These are phyloP conservation scores for Terfezia claveryi DNA, from an alignment of 495 filamentous ascomycete species.

Conservation along the genomic window DNA sequence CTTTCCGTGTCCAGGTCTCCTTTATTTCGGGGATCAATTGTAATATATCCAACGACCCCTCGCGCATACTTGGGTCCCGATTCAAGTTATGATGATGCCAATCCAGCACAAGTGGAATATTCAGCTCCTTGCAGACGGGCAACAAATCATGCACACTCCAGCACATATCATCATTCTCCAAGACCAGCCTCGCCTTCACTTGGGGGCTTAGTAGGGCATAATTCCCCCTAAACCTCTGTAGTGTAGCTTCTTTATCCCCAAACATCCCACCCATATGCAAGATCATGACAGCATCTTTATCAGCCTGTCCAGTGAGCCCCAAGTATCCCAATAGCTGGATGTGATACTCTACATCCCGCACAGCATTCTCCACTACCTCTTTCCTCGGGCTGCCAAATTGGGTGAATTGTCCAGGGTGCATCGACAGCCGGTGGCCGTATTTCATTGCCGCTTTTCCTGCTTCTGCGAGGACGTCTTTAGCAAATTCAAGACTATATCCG, in stretches of 20 bases:
- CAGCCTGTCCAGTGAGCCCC: constrained; percentile 51
- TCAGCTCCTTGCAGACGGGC: constrained; percentile 75
- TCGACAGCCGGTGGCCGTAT: constrained; percentile 68
- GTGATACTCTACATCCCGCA: constrained; percentile 78
- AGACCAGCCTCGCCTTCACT: constrained; percentile 60
- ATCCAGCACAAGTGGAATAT: constrained; percentile 82
- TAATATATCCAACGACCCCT: constrained; percentile 68
- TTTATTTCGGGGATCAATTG: constrained; percentile 48
- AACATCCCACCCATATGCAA: constrained; percentile 85
- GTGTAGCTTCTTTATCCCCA: constrained; percentile 63
- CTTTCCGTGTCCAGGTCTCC: constrained; percentile 68
- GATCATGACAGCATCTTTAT: constrained; percentile 85
- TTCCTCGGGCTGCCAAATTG: constrained; percentile 62
- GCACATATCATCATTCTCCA: constrained; percentile 83
- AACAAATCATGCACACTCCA: constrained; percentile 84
- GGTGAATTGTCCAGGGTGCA: constrained; percentile 83
- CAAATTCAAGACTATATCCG: constrained; percentile 77
- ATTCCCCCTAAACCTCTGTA: constrained; percentile 62
- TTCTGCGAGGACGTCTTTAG: constrained; percentile 51
- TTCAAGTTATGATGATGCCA: constrained; percentile 93
- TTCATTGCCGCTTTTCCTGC: constrained; percentile 57
- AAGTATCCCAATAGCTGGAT: constrained; percentile 65
- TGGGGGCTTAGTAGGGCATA: constrained; percentile 41
- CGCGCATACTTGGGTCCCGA: constrained; percentile 51
- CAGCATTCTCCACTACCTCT: constrained; percentile 49